phyloP scores from a whole-genome alignment of 345 rosid species.

The Brassica carinata region DNA sequence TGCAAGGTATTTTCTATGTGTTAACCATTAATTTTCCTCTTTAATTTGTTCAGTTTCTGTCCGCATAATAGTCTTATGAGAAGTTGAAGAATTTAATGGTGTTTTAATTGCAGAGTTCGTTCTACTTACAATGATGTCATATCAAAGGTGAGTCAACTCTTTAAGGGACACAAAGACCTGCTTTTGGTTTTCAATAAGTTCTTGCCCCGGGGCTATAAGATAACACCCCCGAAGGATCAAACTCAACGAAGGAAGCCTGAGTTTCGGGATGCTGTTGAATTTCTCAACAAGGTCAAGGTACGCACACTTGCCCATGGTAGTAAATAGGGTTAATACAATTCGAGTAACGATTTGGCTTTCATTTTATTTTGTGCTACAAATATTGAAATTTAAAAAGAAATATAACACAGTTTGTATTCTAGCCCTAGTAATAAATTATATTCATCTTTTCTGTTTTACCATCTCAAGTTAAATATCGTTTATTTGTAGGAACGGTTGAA shows the following conservation, averaged over 20 bases:
- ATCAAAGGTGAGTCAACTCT: not conserved
- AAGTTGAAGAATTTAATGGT: not conserved
- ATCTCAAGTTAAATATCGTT: not conserved
- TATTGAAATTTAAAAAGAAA: not conserved
- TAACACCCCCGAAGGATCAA: not conserved
- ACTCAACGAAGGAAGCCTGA: not conserved
- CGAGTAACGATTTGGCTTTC: not conserved
- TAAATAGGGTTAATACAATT: not conserved
- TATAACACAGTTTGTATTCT: not conserved
- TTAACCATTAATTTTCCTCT: not conserved
- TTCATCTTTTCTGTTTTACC: not conserved
- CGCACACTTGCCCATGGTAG: not conserved
- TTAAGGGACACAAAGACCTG: not conserved
- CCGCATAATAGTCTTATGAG: not conserved
- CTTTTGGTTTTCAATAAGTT: not conserved
- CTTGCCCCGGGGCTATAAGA: not conserved
- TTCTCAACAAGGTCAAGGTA: conserved; percentile 81
- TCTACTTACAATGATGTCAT: not conserved
- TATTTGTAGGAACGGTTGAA: not conserved
- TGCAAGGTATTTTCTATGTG: not conserved
- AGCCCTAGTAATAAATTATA: not conserved
- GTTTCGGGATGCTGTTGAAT: conserved; percentile 59
- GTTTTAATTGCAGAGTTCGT: not conserved
- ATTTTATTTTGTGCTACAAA: not conserved
- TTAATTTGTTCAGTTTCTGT: not conserved